phyloP scores from a whole-genome alignment of 257 asterid genomes.

The Coffea canephora region DNA sequence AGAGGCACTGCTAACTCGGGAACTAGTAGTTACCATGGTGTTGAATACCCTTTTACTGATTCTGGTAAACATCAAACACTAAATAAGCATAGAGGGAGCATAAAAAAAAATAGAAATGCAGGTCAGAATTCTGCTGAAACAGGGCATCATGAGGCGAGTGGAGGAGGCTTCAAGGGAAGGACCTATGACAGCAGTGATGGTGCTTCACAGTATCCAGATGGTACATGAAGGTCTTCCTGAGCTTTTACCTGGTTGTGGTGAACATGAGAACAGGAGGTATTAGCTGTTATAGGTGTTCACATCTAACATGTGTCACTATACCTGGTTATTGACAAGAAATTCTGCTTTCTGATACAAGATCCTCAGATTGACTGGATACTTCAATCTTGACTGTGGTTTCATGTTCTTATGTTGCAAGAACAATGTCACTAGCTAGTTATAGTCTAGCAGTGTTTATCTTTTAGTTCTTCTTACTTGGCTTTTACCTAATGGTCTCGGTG shows the following conservation, averaged over 20 bases:
- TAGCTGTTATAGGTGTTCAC: not conserved
- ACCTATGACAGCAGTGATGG: no score
- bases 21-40: no score
- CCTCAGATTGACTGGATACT: not conserved
- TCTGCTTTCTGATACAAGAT: not conserved
- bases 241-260: no score
- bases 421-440: not conserved
- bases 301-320: not conserved
- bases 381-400: not conserved
- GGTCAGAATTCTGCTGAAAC: no score
- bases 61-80: no score
- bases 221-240: constrained; percentile 1
- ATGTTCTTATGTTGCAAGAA: not conserved
- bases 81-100: no score
- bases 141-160: no score
- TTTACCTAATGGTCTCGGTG: not conserved
- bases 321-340: not conserved
- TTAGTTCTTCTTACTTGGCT: not conserved
- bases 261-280: no score
- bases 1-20: no score
- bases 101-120: no score
- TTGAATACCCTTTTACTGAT: no score
- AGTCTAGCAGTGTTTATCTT: not conserved
- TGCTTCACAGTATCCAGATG: not conserved
- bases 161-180: no score